Base-by-base conservation (phyloP, 148 eudicot species). In the Nepenthes gracilis region DNA sequence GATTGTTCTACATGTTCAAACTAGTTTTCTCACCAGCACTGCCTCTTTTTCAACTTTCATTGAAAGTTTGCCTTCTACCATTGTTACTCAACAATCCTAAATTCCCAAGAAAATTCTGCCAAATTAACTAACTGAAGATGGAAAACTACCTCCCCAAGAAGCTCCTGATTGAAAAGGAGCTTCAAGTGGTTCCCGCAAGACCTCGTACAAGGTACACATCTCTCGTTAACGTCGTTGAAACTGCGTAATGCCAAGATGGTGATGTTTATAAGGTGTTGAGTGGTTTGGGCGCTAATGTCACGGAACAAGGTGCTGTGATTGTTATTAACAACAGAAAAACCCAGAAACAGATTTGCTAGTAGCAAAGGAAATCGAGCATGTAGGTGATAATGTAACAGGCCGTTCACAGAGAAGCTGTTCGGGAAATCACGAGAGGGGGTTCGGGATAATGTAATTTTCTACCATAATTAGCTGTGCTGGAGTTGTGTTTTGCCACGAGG, bases 381-480 rank as follows among this genome's bases (percentile, higher is more conserved):
- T 73, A 83, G 36, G 87, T 75, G 43, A 68, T 87, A 33, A 55
- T 91, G 59, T 91, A 85, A 91, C 62, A 93, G 87, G 33, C 83
- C 90, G 2, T 50, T 87, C 12, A 90, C 93, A n/a, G 75, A 85
- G 70, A 81, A 70, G 47, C 57, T 91, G 85, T 91, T 91, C 56
- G 79, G 74, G 81, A 81, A 66, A 87, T 91, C 93, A 69, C 76
- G 63, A 70, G 11, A 81, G 77, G 67, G 85, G 86, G n/a, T 70
- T 81, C 55, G 50, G 96, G 93, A 91, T 68, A 87, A 91, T 65
- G 80, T 37, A 85, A 0, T 91, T 91, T 55, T 91, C 93, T 13
- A 85, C 97, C 0, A 66, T 91, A 23, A 88, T 91, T 59, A 82
- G 87, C 32, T 91, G 97, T 56, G 83, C 88, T 36, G 77, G 93